These are phyloP conservation scores for Haematococcus lacustris DNA, from an alignment of 139 green algal species.

Conservation along the genomic window DNA sequence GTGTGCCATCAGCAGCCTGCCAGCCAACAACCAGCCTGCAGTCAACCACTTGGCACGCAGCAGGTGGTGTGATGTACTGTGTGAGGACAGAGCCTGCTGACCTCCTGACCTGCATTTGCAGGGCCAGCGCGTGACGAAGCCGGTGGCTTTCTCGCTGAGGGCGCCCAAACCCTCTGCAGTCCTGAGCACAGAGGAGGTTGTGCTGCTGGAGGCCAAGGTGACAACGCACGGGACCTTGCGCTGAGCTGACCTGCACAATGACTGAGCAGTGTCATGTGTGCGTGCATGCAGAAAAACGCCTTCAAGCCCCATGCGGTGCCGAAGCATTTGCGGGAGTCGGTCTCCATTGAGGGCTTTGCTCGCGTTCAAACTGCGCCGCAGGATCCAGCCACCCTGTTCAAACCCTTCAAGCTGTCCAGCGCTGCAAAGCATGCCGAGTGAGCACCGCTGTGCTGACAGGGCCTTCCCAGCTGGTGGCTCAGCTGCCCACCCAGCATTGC, in stretches of 20 bases:
- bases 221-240: not conserved
- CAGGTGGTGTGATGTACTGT: too few relatives aligned
- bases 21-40: not conserved
- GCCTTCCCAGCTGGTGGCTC: not conserved
- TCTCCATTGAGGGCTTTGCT: constrained; percentile 20
- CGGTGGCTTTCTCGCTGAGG: constrained; percentile 19
- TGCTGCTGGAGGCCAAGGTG: constrained; percentile 14
- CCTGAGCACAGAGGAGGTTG: constrained; percentile 23
- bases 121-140: constrained; percentile 29
- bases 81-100: too few relatives aligned
- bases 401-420: constrained; percentile 29
- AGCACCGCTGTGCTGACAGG: not conserved
- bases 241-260: not conserved
- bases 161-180: not conserved
- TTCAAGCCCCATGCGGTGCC: constrained; percentile 27
- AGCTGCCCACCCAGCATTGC: too few relatives aligned
- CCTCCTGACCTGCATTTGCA: not conserved
- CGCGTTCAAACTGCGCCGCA: constrained; percentile 12
- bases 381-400: constrained; percentile 19
- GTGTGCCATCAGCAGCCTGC: not conserved
- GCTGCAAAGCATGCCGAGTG: constrained; percentile 15
- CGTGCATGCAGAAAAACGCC: constrained; percentile 5
- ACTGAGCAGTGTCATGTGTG: not conserved
- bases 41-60: not conserved
- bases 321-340: constrained; percentile 27